Base-by-base conservation (phyloP, 78 protist genomes). In the Dictyostelium intermedium region DNA sequence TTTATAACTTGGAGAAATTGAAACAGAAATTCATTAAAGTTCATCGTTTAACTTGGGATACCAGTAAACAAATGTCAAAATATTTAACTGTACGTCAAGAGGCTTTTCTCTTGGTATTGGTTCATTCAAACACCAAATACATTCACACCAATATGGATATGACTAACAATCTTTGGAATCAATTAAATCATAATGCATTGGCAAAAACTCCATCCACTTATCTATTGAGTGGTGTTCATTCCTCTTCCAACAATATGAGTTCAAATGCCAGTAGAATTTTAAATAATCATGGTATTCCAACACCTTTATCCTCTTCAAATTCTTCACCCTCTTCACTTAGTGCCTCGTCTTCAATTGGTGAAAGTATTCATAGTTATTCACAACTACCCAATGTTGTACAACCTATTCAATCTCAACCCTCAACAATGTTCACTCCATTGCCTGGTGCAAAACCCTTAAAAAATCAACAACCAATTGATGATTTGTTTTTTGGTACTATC, bases 111-210 rank as follows among this genome's bases (percentile, higher is more conserved):
- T 66, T 87, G 93, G 93, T 87, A 14, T 66, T 87, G 81, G 93
- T 87, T 13, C 93, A 87, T 16, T 77, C 93, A n/a, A 79, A 87
- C 73, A 79, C 93, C 2, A 87, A 87, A 53, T 87, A 87, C 35
- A 53, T 87, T 45, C 93, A 87, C 11, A 35, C 84, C 13, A 87
- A 87, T 45, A 87, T 87, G 93, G 93, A 87, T 6, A 87, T 87
- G 93, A 84, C 93, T 0, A 87, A 77, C 39, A 79, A 73, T 66
- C 85, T 87, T 27, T 87, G 93, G 93, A 87, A 87, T 47, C 93
- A 87, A 66, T 79, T 87, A 13, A 87, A 87, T 45, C 92, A 86
- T 23, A 41, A 20, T 78, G n/a, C 83, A 4, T 34, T 78, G 3
- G 9, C 83, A 43, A 78, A 78, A 74, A 14, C 81, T 13, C 81